These are phyloP conservation scores for Meredithiella fracta DNA, from an alignment of 2,329 filamentous ascomycete genomes.

Conservation along the genomic window DNA sequence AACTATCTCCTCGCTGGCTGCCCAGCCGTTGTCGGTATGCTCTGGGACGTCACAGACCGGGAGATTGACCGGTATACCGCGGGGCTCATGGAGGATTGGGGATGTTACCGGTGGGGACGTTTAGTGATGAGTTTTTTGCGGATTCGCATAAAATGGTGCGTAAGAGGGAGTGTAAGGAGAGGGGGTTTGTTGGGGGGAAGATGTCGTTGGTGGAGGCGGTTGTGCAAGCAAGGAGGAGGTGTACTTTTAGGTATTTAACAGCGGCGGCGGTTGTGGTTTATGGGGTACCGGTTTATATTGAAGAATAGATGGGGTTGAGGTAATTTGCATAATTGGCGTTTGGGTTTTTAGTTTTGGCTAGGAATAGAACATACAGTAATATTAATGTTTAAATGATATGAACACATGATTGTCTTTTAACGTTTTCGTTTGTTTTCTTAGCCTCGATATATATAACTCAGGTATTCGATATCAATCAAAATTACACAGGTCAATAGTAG, in stretches of 20 bases:
- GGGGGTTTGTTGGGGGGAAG: constrained; percentile 19
- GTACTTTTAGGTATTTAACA: constrained; percentile 78
- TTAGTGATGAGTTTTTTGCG: constrained; percentile 34
- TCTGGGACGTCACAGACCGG: constrained; percentile 97
- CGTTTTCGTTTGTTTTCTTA: too few relatives aligned
- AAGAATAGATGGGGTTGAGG: constrained; percentile 15
- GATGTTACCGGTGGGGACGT: constrained; percentile 42
- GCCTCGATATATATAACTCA: too few relatives aligned
- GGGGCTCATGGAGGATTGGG: constrained; percentile 70
- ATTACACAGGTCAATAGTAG: too few relatives aligned
- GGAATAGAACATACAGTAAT: neutral
- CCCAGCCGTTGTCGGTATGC: constrained; percentile 74
- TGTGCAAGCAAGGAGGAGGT: constrained; percentile 55
- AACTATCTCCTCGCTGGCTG: constrained; percentile 81
- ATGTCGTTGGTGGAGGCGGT: constrained; percentile 67
- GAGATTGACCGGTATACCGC: constrained; percentile 90
- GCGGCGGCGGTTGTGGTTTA: constrained; percentile 89
- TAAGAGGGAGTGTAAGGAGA: constrained; percentile 47
- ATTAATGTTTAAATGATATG: neutral
- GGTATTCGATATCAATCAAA: too few relatives aligned
- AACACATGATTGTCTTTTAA: too few relatives aligned
- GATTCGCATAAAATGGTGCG: constrained; percentile 64
- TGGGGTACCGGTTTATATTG: constrained; percentile 78
- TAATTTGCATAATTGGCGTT: neutral
- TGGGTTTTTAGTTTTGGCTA: neutral